Evolutionary conservation across 1,284 basidiomycete species (phyloP), one percentile per base, ranked within the genome.

Genomic region (Apiotrichum sp.): DNA sequence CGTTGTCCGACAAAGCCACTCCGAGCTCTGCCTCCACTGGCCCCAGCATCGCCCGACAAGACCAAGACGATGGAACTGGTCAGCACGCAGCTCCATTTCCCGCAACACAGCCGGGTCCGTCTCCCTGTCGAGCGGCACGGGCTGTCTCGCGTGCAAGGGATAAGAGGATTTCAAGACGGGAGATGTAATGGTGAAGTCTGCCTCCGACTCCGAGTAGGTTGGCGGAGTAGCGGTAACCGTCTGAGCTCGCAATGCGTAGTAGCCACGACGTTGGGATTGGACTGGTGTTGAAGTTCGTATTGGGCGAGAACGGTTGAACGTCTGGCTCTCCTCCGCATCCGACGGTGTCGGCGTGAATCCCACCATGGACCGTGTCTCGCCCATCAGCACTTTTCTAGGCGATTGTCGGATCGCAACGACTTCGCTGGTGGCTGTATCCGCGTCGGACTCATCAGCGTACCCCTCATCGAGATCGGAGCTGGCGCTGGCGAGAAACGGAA

Each of bases 381-480:
- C 48, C 32, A 50, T 49, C 5, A 49, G 22, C 53, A n/a, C 40
- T 5, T 57, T 55, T 4, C 59, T 47, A 4, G 59, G 59, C 7
- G 55, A 57, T 32, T 50, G 39, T 16, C 59, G 59, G 1, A 6
- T 6, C 14, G n/a, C n/a, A 6, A 45, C 34, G 3, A 45, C 53
- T 6, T 55, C 56, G 32, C 46, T 57, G 16, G 47, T 48, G 4
- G 11, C 35, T 16, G 47, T 36, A 13, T 52, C 46, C 14, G 49
- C 52, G 7, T 53, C 57, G 32, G 57, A 55, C 29, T 57, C 61
- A 38, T 50, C 52, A 22, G 50, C 63, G 39, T 57, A 69, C 2
- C 67, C 72, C 39, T 73, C 71, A 54, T 74, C 70, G 11, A 72
- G 62, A 54, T 74, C 70, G 4, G 73, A 74, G 13, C 67, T 67